Evolutionary conservation across 75 land plant genomes (phyloP).

Genomic region (Chamaecyparis obtusa): DNA sequence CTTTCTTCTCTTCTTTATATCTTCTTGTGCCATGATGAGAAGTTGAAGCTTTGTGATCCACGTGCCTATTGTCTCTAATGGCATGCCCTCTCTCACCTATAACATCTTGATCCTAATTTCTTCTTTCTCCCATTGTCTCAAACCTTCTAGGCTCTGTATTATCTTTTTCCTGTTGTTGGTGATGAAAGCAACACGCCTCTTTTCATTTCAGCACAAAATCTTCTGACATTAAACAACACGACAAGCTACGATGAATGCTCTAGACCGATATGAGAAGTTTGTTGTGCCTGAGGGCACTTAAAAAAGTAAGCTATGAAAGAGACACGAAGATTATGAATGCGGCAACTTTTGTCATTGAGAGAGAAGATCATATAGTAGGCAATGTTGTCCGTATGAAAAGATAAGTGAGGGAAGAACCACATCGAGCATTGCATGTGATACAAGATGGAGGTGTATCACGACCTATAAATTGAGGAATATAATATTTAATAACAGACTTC

Average conservation of each 20-base stretch:
- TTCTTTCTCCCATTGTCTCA: too few species aligned
- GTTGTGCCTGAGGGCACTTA: constrained; percentile 97
- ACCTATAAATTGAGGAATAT: neutral
- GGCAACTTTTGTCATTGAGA: constrained; percentile 84
- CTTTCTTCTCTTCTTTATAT: too few species aligned
- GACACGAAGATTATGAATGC: constrained; percentile 97
- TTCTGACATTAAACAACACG: neutral
- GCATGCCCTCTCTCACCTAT: too few species aligned
- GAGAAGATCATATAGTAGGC: constrained; percentile 95
- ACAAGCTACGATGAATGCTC: constrained; percentile 77
- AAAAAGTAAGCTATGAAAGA: constrained; percentile 89
- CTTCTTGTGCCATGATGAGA: too few species aligned
- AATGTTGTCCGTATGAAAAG: constrained; percentile 86
- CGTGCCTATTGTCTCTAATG: too few species aligned
- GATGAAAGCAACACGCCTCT: neutral
- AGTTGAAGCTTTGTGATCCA: too few species aligned
- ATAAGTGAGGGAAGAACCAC: neutral
- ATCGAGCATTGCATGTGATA: neutral
- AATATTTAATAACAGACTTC: neutral
- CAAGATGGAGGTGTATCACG: neutral
- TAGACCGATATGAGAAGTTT: constrained; percentile 95
- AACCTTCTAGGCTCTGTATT: too few species aligned
- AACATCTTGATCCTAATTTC: too few species aligned
- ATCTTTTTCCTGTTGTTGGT: neutral
- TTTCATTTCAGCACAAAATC: neutral